Evolutionary conservation across 1,139 yeast species (phyloP), one percentile per base, ranked within the genome.

Genomic region (Pichia cactophila): DNA sequence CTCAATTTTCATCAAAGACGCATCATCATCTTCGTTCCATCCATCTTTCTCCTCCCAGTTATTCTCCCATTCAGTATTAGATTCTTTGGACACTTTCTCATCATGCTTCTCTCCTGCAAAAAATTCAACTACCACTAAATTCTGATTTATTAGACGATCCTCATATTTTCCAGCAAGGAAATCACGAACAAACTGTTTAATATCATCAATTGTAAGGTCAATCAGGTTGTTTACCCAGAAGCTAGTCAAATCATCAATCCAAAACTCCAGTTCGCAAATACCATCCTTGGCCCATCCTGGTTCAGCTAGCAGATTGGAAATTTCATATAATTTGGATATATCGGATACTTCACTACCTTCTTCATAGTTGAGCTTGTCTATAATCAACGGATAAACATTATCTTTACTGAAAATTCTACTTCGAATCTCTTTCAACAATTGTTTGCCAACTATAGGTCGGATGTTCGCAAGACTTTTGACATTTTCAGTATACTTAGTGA

Each of bases 221-320:
- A 56, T 52, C 29, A 62, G 49, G 26, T 52, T 56, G 12, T 54
- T 55, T 3, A 61, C 52, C 67, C 67, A 64, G 26, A 60, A 58
- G 16, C 46, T 58, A 2, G 56, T 48, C 10, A 61, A 48, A 45
- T 63, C 66, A 39, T 62, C 66, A 12, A 60, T 56, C 67, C 67
- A 63, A 43, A 62, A 60, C 43, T 63, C 67, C 10, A 64, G 48
- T 41, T 62, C 67, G 41, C 62, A 61, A 5, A 57, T 52, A 2
- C 59, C 61, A 48, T 62, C 64, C n/a, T 56, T 50, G 1, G 64
- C 57, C 64, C 66, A 62, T 2, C 61, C 60, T 2, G 50, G 42
- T 41, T 53, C 51, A 4, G 62, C 49, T 14, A 63, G 36, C 17
- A 55, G 29, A 2, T 35, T 49, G 3, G 63, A 58, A 10, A 63